Evolutionary conservation across 768 basidiomycete genomes (phyloP).

Genomic region (Collybia sp.): DNA sequence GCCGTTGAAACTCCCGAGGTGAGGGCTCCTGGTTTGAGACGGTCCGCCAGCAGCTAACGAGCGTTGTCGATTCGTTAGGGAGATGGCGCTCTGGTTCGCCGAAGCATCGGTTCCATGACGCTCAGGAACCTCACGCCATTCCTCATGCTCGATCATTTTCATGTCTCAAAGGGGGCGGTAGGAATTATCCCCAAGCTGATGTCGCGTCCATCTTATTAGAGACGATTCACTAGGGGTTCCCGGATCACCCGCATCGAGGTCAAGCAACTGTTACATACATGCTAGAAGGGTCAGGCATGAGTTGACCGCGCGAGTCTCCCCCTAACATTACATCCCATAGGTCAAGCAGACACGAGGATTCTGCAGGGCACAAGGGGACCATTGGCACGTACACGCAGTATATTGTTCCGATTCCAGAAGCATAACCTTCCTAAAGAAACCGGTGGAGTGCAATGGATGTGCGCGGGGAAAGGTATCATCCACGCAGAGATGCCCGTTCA

Average conservation of each 20-base stretch:
- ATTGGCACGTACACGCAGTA: conserved; percentile 33
- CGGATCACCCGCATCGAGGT: conserved; percentile 91
- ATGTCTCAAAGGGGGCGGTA: conserved; percentile 64
- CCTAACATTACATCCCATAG: conserved; percentile 22
- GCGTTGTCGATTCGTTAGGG: conserved; percentile 39
- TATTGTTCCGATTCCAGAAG: not conserved
- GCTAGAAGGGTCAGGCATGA: conserved; percentile 59
- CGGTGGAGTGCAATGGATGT: conserved; percentile 97
- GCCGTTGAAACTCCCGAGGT: conserved; percentile 76
- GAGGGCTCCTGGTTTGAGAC: conserved; percentile 5
- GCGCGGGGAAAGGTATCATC: conserved; percentile 74
- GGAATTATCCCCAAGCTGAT: no score
- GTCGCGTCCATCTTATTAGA: not conserved
- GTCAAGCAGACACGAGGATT: conserved; percentile 85
- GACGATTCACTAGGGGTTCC: conserved; percentile 88
- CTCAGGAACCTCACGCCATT: conserved; percentile 87
- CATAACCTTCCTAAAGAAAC: conserved; percentile 27
- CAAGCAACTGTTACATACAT: conserved; percentile 90
- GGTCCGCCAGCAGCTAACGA: conserved; percentile 2
- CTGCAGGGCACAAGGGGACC: conserved; percentile 76
- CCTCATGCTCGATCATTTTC: conserved; percentile 86
- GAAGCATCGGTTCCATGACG: conserved; percentile 75
- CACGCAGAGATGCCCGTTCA: conserved; percentile 91
- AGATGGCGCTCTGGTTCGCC: conserved; percentile 75
- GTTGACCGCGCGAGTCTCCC: not conserved